A percentile compares a stretch with the other conserved stretches of the same genome.
Evolutionary conservation across 2,329 filamentous ascomycete genomes (phyloP).

Genomic region (Didymella lethalis): DNA sequence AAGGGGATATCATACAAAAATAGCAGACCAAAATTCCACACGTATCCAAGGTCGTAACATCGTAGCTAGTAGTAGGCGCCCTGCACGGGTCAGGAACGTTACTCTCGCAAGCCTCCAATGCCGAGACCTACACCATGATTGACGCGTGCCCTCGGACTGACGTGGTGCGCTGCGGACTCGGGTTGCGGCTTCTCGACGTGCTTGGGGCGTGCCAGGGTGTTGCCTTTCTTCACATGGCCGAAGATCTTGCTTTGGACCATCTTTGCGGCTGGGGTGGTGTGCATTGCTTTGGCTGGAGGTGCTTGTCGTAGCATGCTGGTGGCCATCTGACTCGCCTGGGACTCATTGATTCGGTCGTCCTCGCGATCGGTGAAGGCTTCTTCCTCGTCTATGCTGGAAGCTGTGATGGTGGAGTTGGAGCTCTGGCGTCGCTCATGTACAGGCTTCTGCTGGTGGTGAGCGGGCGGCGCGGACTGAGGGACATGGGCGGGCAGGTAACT

Average conservation of each 20-base stretch:
- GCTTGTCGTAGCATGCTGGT: slow-evolving; percentile 74
- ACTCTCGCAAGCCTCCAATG: slow-evolving; percentile 57
- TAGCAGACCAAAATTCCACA: slow-evolving; percentile 3
- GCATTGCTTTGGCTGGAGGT: slow-evolving; percentile 51
- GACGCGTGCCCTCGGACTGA: slow-evolving; percentile 56
- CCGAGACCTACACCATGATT: slow-evolving; percentile 63
- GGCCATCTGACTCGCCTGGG: slow-evolving; percentile 79
- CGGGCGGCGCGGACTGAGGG: slow-evolving; percentile 54
- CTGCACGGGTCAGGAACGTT: slow-evolving; percentile 30
- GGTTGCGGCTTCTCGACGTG: slow-evolving; percentile 46
- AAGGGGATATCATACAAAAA: slow-evolving; percentile 32
- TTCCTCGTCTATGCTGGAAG: slow-evolving; percentile 53
- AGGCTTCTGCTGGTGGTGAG: slow-evolving; percentile 44
- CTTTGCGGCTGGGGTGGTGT: slow-evolving; percentile 34
- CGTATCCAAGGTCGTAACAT: slow-evolving; percentile 24
- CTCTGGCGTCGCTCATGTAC: slow-evolving; percentile 65
- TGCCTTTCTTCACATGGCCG: slow-evolving; percentile 65
- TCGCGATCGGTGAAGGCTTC: slow-evolving; percentile 66
- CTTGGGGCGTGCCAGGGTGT: slow-evolving; percentile 47
- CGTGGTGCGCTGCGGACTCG: slow-evolving; percentile 34
- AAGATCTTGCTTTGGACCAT: slow-evolving; percentile 69
- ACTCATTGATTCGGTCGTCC: slow-evolving; percentile 73
- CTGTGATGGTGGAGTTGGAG: slow-evolving; percentile 66
- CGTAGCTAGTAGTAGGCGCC: slow-evolving; percentile 24
- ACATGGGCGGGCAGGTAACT: slow-evolving; percentile 41